Base-by-base conservation (phyloP, 2,329 filamentous ascomycete species). In the Fusarium fujikuroi region DNA sequence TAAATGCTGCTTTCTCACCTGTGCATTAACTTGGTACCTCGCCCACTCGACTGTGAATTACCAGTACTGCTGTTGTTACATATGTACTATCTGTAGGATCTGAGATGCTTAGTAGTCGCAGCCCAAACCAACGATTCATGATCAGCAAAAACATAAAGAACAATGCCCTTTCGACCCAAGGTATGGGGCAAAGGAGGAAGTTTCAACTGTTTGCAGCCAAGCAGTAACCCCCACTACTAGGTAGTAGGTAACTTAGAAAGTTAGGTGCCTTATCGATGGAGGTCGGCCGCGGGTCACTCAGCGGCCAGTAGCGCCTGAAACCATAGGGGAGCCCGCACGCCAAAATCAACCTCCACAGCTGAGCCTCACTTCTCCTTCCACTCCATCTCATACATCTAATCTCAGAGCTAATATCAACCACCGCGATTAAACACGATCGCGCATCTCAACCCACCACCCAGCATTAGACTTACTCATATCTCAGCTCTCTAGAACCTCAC, bases 281-380 rank as follows among this genome's bases (percentile, higher is more conserved):
- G 34, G 60, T 23, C 36, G 54, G 25, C 43, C 36, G 59, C 34
- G 37, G 47, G 56, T 44, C 53, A 59, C 68, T 69, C 57, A 74
- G 68, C 66, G 72, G 42, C 64, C 32, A 46, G 62, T 66, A 74
- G 68, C 72, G 72, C 72, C 72, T 74, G 63, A 72, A 64, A 49
- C 57, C 61, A 43, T 39, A 68, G 59, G 66, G 50, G 63, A 74
- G 60, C 34, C 50, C 59, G 28, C 52, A 25, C 60, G 63, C 68
- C 71, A 72, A 74, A 70, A 69, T 56, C 39, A 49, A 69, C 71
- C 68, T 74, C 72, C 63, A 61, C 72, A 60, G 54, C 57, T 64
- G 63, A 74, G 68, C 72, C 63, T 63, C 60, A 69, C 56, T 63
- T 69, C 67, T 46, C 52, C 58, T 70, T 63, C 66, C 40, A 53